Percentiles rank a stretch among this genome's conserved stretches.
Conservation (phyloP, 108 stramenopile genomes). For the Fistulifera solaris region DNA sequence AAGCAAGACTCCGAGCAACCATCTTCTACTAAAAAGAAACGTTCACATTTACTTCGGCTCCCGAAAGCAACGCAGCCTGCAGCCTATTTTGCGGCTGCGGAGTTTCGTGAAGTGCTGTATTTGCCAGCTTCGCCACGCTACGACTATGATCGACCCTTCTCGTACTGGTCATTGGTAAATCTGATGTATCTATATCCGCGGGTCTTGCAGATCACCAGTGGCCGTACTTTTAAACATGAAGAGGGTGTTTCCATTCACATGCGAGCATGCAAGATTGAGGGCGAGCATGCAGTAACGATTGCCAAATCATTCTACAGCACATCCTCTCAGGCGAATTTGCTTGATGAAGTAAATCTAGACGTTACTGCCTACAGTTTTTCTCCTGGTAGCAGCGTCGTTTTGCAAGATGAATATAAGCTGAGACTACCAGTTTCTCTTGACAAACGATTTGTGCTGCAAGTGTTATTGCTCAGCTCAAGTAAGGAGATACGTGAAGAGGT, state of each 20-base stretch:
- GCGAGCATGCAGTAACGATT: conserved; percentile 8
- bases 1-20: background rate
- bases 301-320: conserved; percentile 57
- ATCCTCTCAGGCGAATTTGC: conserved; percentile 45
- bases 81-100: conserved; percentile 52
- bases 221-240: conserved; percentile 1
- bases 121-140: conserved; percentile 46
- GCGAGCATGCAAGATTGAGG: conserved; percentile 18
- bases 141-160: conserved; percentile 32
- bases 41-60: conserved; percentile 63
- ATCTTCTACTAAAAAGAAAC: conserved; percentile 15
- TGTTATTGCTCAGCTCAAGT: background rate
- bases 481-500: conserved; percentile 32
- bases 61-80: conserved; percentile 33
- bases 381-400: background rate
- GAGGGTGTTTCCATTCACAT: conserved; percentile 41
- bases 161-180: conserved; percentile 47
- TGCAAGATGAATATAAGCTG: conserved; percentile 75
- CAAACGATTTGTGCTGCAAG: background rate
- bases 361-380: conserved; percentile 16
- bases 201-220: conserved; percentile 5
- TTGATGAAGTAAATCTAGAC: conserved; percentile 49
- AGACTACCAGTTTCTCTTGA: conserved; percentile 45
- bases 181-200: conserved; percentile 73
- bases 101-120: conserved; percentile 67